Evolutionary conservation across 2,329 filamentous ascomycete genomes (phyloP).

Genomic region (Thelonectria rubi): DNA sequence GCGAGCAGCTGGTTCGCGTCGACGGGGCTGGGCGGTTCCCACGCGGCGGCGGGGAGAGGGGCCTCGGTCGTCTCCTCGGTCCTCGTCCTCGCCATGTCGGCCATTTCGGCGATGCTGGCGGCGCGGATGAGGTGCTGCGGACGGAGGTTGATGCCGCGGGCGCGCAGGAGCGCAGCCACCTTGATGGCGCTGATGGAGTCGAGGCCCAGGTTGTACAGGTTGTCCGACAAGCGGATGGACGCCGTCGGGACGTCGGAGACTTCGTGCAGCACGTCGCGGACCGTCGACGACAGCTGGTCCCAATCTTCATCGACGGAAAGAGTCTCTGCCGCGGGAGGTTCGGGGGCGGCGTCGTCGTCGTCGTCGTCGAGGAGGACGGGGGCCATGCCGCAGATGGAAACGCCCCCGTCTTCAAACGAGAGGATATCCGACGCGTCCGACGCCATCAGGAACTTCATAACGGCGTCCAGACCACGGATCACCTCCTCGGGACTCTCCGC

Average conservation of each 20-base stretch:
- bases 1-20: slow-evolving; percentile 51
- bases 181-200: slow-evolving; percentile 95
- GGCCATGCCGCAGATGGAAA: slow-evolving; percentile 73
- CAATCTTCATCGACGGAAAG: slow-evolving; percentile 37
- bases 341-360: neutral
- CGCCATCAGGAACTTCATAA: slow-evolving; percentile 65
- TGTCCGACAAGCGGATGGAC: slow-evolving; percentile 68
- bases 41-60: slow-evolving; percentile 23
- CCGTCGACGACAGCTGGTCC: slow-evolving; percentile 46
- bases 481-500: slow-evolving; percentile 57
- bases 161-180: slow-evolving; percentile 75
- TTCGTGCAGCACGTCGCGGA: slow-evolving; percentile 60
- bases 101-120: slow-evolving; percentile 72
- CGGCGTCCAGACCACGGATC: slow-evolving; percentile 65
- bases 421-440: slow-evolving; percentile 62
- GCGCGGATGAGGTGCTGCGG: slow-evolving; percentile 77
- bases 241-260: slow-evolving; percentile 68
- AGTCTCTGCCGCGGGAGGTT: neutral
- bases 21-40: slow-evolving; percentile 49
- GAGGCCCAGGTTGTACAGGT: slow-evolving; percentile 84
- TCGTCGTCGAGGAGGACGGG: slow-evolving; percentile 28
- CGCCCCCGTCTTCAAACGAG: slow-evolving; percentile 57
- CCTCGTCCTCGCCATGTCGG: slow-evolving; percentile 38
- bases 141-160: slow-evolving; percentile 66
- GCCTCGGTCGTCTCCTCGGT: neutral